These are phyloP conservation scores for Secale cereale DNA, from an alignment of 176 grass and related monocot genomes.

Conservation along the genomic window DNA sequence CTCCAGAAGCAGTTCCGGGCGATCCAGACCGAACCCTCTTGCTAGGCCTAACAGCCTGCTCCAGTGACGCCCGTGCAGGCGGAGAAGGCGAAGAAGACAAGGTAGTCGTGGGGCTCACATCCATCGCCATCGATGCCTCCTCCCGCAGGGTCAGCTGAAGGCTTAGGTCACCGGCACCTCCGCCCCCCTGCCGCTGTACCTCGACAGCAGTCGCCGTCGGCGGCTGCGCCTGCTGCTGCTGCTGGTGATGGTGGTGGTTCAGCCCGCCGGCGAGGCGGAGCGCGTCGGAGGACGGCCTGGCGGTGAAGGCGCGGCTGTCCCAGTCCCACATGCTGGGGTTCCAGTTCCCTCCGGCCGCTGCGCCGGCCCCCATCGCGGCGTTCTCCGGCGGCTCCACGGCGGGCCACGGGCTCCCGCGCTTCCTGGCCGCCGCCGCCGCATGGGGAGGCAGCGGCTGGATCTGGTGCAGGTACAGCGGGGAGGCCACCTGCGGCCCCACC, in stretches of 20 bases:
- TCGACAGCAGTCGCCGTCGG: not conserved
- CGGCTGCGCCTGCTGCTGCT: slow-evolving; percentile 13
- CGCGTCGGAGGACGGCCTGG: slow-evolving; percentile 44
- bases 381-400: not conserved
- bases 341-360: slow-evolving; percentile 45
- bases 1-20: slow-evolving; percentile 42
- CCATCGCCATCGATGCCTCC: slow-evolving; percentile 25
- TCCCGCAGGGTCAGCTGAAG: slow-evolving; percentile 56
- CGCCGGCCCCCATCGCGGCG: not conserved
- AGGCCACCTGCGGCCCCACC: slow-evolving; percentile 74
- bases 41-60: slow-evolving; percentile 43
- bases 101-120: slow-evolving; percentile 24
- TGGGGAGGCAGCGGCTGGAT: slow-evolving; percentile 51
- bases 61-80: slow-evolving; percentile 17
- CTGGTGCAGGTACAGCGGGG: slow-evolving; percentile 67
- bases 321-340: slow-evolving; percentile 88
- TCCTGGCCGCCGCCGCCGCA: slow-evolving; percentile 29
- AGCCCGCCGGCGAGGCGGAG: slow-evolving; percentile 9
- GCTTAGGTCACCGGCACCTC: slow-evolving; percentile 33
- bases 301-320: slow-evolving; percentile 73
- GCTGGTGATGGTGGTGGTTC: not conserved
- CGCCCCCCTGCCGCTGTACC: not conserved
- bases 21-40: slow-evolving; percentile 87
- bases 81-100: slow-evolving; percentile 34
- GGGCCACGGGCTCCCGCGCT: slow-evolving; percentile 45